Percentiles rank a stretch among this genome's conserved stretches.
These are phyloP conservation scores for Talaromyces sp. DNA, from an alignment of 2,329 filamentous ascomycete genomes.

Conservation along the genomic window DNA sequence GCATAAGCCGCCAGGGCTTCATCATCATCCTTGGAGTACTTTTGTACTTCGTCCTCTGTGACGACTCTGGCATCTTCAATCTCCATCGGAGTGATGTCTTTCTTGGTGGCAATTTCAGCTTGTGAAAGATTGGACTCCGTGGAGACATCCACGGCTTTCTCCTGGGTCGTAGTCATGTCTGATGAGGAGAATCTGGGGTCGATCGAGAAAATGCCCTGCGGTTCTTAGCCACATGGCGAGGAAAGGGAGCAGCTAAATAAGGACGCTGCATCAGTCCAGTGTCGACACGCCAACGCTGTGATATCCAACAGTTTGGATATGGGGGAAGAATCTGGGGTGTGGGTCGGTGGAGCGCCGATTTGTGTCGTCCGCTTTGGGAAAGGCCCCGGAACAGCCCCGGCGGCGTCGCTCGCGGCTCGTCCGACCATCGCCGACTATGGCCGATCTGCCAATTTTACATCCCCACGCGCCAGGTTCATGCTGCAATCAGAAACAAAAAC, in stretches of 20 bases:
- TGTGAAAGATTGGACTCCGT: background rate
- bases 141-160: background rate
- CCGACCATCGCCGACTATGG: background rate
- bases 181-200: background rate
- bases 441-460: background rate
- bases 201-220: background rate
- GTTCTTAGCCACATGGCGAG: background rate
- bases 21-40: conserved; percentile 53
- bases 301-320: background rate
- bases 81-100: background rate
- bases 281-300: background rate
- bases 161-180: background rate
- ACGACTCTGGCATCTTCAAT: background rate
- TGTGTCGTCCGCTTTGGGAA: background rate
- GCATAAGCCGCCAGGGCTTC: conserved; percentile 55
- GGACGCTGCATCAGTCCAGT: background rate
- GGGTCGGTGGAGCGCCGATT: background rate
- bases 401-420: background rate
- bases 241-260: background rate
- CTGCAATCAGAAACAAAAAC: too few species aligned
- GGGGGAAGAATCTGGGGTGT: background rate
- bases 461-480: background rate
- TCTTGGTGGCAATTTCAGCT: background rate
- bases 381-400: background rate
- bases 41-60: conserved; percentile 18